Conservation (phyloP, 106 monocot species). For the Dendrobium officinale region DNA sequence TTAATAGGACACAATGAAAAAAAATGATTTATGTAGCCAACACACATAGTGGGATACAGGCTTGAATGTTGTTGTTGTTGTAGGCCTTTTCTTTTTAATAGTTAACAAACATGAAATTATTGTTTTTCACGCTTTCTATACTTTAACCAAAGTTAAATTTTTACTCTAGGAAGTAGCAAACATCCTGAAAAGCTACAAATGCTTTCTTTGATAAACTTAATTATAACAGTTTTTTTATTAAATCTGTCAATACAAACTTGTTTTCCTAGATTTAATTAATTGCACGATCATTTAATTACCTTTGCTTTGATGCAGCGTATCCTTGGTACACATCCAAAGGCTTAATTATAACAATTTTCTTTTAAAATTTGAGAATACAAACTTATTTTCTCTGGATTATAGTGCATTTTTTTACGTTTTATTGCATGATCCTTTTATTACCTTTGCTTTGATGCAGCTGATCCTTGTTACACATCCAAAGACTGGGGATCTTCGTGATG, state of each 20-base stretch:
- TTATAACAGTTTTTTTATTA: not conserved
- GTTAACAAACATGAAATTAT: not conserved
- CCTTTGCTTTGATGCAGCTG: slow-evolving; percentile 37
- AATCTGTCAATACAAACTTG: not conserved
- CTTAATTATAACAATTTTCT: not conserved
- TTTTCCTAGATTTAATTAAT: not conserved
- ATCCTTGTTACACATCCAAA: slow-evolving; percentile 91
- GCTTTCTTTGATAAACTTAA: not conserved
- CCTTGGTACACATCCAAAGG: slow-evolving; percentile 80
- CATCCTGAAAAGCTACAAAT: not conserved
- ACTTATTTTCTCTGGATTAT: not conserved
- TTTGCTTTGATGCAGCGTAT: slow-evolving; percentile 49
- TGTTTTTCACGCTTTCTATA: not conserved
- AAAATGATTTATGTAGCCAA: no score
- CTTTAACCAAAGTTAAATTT: not conserved
- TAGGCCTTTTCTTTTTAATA: not conserved
- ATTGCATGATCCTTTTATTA: not conserved
- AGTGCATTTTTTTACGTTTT: not conserved
- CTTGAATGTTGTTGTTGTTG: no score
- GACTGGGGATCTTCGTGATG: slow-evolving; percentile 73
- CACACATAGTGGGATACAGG: no score
- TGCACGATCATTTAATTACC: not conserved
- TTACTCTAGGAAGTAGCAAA: not conserved
- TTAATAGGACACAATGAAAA: no score
- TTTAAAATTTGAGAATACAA: no score